Base-by-base conservation (phyloP, 2,329 filamentous ascomycete genomes). In the Alternaria postmessia region DNA sequence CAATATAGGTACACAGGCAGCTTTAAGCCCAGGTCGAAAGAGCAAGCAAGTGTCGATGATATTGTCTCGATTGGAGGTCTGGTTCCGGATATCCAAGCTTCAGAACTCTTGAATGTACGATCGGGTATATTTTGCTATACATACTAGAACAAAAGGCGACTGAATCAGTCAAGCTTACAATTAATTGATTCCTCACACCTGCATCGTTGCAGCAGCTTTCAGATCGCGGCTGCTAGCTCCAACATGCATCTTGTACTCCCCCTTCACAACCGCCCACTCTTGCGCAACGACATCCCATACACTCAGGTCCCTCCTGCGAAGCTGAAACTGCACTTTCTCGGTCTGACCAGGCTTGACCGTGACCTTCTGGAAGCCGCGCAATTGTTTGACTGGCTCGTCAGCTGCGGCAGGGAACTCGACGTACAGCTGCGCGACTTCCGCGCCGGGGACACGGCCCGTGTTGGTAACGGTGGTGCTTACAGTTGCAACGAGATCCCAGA, bases 91-190 rank as follows among this genome's bases (percentile, higher is more conserved):
- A 20, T 58, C n/a, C 16, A 16, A 5, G 55, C 46, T 7, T 52
- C 41, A 5, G 28, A 44, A 18, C 22, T 58, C 3, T 39, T 58
- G 41, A 20, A 42, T 24, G 46, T 42, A 18, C 30, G 34, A 18
- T 47, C 18, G 4, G 34, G 24, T 14, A 43, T 32, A 16, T 34
- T 58, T n/a, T 58, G 42, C 11, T 58, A 58, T 47, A 44, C 24
- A 36, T 58, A 58, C 20, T 53, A 32, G 22, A 2, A 20, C 46
- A 11, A 7, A 24, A 28, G 28, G 14, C 14, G 30, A 16, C 28
- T 18, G n/a, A 6, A n/a, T 6, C 7, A 30, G 16, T 14, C 28
- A 30, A 51, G 14, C 14, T 0, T 51, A 3, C 22, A 38, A 22
- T 6, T 22, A 30, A 30, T 11, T 34, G 32, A 16, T 34, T 14